A percentile compares a stretch with the other conserved stretches of the same genome.
Evolutionary conservation across 1,284 basidiomycete genomes (phyloP).

Genomic region (Heterobasidion irregulare): DNA sequence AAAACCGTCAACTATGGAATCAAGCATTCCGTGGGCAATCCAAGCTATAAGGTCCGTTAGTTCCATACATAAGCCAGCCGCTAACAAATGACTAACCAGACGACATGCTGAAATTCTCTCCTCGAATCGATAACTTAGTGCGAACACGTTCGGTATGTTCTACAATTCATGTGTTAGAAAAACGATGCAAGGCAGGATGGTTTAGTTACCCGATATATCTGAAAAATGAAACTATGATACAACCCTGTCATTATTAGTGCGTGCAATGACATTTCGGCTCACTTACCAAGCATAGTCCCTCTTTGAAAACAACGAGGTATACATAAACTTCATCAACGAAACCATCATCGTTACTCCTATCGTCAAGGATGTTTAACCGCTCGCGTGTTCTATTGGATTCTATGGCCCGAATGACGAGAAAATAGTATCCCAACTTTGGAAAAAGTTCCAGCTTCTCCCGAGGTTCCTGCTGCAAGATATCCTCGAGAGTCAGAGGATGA

Average conservation of each 20-base stretch:
- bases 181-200: background rate
- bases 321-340: slow-evolving; percentile 75
- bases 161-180: slow-evolving; percentile 14
- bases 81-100: slow-evolving; percentile 42
- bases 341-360: slow-evolving; percentile 28
- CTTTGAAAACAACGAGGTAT: slow-evolving; percentile 85
- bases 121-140: slow-evolving; percentile 54
- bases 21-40: slow-evolving; percentile 91
- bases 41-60: slow-evolving; percentile 52
- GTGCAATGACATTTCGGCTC: background rate
- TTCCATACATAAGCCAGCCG: background rate
- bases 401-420: slow-evolving; percentile 83
- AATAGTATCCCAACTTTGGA: slow-evolving; percentile 87
- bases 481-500: slow-evolving; percentile 92
- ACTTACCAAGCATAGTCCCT: slow-evolving; percentile 84
- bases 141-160: slow-evolving; percentile 82
- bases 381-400: slow-evolving; percentile 42
- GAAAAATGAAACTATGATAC: slow-evolving; percentile 80
- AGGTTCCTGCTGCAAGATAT: slow-evolving; percentile 91
- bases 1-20: slow-evolving; percentile 93
- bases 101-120: slow-evolving; percentile 55
- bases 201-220: slow-evolving; percentile 60
- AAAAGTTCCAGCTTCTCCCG: slow-evolving; percentile 92
- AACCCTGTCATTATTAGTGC: background rate
- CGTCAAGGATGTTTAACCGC: slow-evolving; percentile 23